Percentiles rank a stretch among this genome's conserved stretches.
Evolutionary conservation across 2,329 filamentous ascomycete genomes (phyloP).

Genomic region (Trichoderma asperellum): DNA sequence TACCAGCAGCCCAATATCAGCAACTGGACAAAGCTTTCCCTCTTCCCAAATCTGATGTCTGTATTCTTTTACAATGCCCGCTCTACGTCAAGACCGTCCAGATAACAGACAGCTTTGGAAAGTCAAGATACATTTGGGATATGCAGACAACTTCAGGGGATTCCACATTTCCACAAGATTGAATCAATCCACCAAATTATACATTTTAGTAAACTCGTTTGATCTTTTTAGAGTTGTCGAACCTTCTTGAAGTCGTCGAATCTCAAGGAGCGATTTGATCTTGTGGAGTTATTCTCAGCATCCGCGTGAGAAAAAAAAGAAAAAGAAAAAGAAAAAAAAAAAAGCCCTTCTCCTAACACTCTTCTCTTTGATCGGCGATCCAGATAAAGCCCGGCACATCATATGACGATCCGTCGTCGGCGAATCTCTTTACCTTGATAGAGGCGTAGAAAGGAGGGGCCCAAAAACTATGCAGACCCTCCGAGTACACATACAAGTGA

Average conservation of each 20-base stretch:
- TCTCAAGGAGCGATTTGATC: not conserved
- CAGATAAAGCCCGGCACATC: not conserved
- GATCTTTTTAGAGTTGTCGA: not conserved
- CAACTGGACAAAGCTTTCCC: not conserved
- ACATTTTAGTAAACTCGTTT: no score
- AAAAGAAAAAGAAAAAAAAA: no score
- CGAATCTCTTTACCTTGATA: not conserved
- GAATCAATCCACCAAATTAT: no score
- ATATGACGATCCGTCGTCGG: slow-evolving; percentile 3
- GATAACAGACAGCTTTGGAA: no score
- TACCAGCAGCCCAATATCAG: not conserved
- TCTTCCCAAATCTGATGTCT: not conserved
- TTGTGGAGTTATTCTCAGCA: not conserved
- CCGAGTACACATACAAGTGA: slow-evolving; percentile 11
- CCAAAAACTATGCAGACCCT: slow-evolving; percentile 12
- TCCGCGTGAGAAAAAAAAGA: no score
- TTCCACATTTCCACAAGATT: no score
- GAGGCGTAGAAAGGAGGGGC: not conserved
- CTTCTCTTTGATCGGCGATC: not conserved
- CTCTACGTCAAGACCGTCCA: not conserved
- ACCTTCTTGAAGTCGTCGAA: not conserved
- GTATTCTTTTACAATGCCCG: not conserved
- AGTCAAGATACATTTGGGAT: no score
- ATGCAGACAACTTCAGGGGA: no score
- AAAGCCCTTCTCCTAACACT: not conserved